A percentile compares a stretch with the other conserved stretches of the same genome.
Evolutionary conservation across 306 rosid genomes (phyloP).

Genomic region (Prunus davidiana): DNA sequence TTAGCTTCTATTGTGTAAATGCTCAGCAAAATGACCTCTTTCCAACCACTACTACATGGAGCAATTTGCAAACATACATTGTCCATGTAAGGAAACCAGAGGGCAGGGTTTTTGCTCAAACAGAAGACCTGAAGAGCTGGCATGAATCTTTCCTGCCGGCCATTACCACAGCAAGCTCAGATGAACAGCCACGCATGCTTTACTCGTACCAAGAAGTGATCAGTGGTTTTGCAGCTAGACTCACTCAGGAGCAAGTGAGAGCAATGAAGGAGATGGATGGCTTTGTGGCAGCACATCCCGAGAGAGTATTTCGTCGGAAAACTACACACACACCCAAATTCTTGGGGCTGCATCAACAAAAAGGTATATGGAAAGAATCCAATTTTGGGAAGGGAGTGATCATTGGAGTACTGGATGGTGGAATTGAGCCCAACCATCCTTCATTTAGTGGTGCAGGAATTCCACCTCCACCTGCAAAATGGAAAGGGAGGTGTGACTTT

Average conservation of each 20-base stretch:
- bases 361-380: conserved; percentile 62
- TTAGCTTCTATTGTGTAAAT: conserved; percentile 27
- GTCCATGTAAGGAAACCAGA: conserved; percentile 58
- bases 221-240: conserved; percentile 72
- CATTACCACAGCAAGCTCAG: conserved; percentile 27
- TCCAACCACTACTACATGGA: conserved; percentile 10
- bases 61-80: conserved; percentile 43
- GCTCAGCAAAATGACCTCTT: conserved; percentile 27
- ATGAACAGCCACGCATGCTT: conserved; percentile 32
- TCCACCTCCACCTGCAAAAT: conserved; percentile 67
- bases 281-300: conserved; percentile 48
- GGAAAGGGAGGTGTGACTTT: conserved; percentile 76
- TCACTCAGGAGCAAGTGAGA: conserved; percentile 49
- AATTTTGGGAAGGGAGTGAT: conserved; percentile 76
- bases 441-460: conserved; percentile 63
- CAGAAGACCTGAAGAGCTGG: conserved; percentile 54
- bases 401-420: conserved; percentile 68
- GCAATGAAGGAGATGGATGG: conserved; percentile 48
- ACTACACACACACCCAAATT: conserved; percentile 66
- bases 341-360: conserved; percentile 53
- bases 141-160: conserved; percentile 59
- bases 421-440: conserved; percentile 61
- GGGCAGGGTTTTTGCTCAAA: conserved; percentile 19
- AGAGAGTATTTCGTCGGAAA: conserved; percentile 39
- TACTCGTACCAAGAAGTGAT: conserved; percentile 54